A percentile compares a stretch with the other conserved stretches of the same genome.
Conservation (phyloP, 129 eudicot genomes). For the Erigeron canadensis region DNA sequence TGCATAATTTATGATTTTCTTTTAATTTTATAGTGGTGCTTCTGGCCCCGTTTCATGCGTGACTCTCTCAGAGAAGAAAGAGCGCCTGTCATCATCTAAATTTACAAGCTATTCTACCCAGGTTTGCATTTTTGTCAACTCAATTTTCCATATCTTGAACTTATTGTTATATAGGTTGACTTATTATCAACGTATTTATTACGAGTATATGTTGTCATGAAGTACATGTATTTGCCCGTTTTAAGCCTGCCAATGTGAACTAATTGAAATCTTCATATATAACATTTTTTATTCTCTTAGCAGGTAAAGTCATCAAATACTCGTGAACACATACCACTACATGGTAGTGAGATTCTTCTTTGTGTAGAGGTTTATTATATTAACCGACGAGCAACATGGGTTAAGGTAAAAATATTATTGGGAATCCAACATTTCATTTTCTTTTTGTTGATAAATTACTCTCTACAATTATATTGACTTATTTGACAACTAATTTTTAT, state of each 20-base stretch:
- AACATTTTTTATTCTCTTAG: conserved; percentile 28
- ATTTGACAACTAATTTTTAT: background rate
- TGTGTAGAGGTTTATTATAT: conserved; percentile 72
- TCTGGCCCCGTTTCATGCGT: background rate
- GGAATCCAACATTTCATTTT: background rate
- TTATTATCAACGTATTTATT: background rate
- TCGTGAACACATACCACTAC: conserved; percentile 49
- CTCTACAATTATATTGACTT: conserved; percentile 1
- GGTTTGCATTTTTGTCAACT: conserved; percentile 35
- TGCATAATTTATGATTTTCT: conserved; percentile 13
- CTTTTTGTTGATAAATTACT: background rate
- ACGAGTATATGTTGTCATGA: background rate
- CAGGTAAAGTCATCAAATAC: conserved; percentile 49
- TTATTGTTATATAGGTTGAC: background rate
- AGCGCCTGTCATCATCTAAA: too few species aligned
- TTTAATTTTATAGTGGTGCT: conserved; percentile 44
- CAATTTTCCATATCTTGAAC: background rate
- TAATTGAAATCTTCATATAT: background rate
- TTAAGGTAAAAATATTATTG: conserved; percentile 43
- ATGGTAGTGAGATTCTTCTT: conserved; percentile 58
- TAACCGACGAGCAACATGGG: conserved; percentile 33
- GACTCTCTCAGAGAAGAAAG: too few species aligned
- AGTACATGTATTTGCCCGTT: background rate
- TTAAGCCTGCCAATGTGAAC: background rate
- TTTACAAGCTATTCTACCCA: conserved; percentile 18